Base-by-base conservation (phyloP, 1,284 basidiomycete genomes). In the Marasmius fiardii region DNA sequence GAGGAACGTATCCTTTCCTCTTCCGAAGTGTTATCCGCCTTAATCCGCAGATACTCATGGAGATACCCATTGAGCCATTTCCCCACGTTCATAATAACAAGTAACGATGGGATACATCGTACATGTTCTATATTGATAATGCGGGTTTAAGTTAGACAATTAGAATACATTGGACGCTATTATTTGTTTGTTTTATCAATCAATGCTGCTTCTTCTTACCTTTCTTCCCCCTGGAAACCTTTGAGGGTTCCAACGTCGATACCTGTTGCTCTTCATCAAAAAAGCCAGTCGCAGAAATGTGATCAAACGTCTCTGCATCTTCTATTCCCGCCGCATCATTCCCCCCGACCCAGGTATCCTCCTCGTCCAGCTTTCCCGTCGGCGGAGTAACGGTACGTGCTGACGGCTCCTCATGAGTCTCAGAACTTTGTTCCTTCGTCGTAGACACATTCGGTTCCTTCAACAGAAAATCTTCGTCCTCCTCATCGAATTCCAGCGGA, bases 401-500 rank as follows among this genome's bases (percentile, higher is more conserved):
- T 8, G 20, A 31, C 21, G 44, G 11, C 20, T 44, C 26, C 18
- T 39, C 33, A 28, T 21, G 20, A 24, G 23, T 44, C 33, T 18
- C 26, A 5, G 18, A 66, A 62, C 23, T 70, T 71, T 47, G 64
- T 57, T 44, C 63, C 63, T 31, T 60, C 62, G n/a, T n/a, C n/a
- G n/a, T 56, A 61, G 21, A 62, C 51, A 31, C 60, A 48, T 57
- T 61, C 21, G 35, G 51, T 56, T 56, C 52, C 26, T 59, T 52
- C 45, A 57, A 62, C 47, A 68, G 55, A 58, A 87, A 84, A 54
- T 86, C 83, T 56, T 87, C 84, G 51, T 88, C 86, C 55, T 85
- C 83, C 63, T 89, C 86, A 51, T 86, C 85, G 65, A 90, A 89
- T 68, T 86, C 82, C 41, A 88, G 72, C 33, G 83, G 79, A 6